Evolutionary conservation across 1,284 basidiomycete species (phyloP).

Genomic region (Tilletia indica): DNA sequence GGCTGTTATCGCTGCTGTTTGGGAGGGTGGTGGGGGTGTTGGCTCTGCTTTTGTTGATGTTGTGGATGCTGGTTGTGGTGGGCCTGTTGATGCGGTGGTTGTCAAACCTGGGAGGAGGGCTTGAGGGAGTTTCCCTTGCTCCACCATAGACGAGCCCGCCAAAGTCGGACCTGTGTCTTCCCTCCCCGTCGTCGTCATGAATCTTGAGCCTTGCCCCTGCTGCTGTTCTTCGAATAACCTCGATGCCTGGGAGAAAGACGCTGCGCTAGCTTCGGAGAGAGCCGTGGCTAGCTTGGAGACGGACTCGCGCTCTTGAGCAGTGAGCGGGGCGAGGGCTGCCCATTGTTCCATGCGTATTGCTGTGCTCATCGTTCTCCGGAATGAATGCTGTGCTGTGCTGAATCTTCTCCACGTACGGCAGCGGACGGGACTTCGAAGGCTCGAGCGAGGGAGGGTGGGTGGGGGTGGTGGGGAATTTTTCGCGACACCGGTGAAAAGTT

Average conservation of each 20-base stretch:
- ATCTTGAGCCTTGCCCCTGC: not conserved
- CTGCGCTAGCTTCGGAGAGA: not conserved
- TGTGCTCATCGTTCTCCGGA: no score
- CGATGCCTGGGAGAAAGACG: not conserved
- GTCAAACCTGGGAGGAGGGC: no score
- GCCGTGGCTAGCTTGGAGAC: slow-evolving; percentile 5
- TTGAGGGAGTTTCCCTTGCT: no score
- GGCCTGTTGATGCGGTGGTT: not conserved
- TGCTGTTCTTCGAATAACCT: no score
- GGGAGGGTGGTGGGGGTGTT: not conserved
- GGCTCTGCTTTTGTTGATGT: not conserved
- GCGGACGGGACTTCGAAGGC: no score
- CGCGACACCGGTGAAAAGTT: no score
- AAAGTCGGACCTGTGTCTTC: not conserved
- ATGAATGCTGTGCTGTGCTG: no score
- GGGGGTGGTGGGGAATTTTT: no score
- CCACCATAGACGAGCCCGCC: no score
- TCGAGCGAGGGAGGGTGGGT: no score
- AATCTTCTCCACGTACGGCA: no score
- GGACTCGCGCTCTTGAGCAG: slow-evolving; percentile 14
- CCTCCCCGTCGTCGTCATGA: not conserved
- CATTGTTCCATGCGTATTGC: slow-evolving; percentile 14
- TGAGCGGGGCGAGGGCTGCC: slow-evolving; percentile 17
- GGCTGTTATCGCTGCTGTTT: not conserved
- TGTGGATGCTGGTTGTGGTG: not conserved